These are phyloP conservation scores for Phalaenopsis aphrodite DNA, from an alignment of 106 monocot genomes.

Conservation along the genomic window DNA sequence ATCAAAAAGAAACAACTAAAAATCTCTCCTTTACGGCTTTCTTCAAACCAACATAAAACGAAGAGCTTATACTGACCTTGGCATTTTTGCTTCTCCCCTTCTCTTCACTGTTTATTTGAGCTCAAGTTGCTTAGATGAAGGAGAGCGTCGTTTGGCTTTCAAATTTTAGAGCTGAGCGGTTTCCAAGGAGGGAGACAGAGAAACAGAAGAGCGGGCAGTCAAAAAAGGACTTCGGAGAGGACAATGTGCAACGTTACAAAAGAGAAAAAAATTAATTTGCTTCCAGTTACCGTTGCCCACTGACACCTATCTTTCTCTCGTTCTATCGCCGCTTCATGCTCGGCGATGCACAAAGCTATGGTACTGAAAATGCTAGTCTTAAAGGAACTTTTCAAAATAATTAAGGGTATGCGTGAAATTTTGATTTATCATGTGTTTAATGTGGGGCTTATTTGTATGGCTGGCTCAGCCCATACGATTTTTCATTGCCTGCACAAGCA, in stretches of 20 bases:
- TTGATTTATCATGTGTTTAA: too few relatives aligned
- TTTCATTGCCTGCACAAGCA: too few relatives aligned
- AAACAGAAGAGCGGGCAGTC: not conserved
- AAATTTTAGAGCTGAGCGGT: not conserved
- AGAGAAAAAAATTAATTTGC: not conserved
- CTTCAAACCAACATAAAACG: not conserved
- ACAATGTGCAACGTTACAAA: not conserved
- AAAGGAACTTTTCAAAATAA: too few relatives aligned
- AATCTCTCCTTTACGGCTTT: not conserved
- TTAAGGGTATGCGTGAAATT: too few relatives aligned
- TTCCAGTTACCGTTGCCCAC: not conserved
- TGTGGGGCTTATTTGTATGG: too few relatives aligned
- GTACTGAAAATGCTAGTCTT: too few relatives aligned
- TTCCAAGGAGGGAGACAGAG: not conserved
- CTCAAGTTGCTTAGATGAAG: not conserved
- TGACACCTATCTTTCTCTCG: not conserved
- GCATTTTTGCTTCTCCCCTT: conserved; percentile 3
- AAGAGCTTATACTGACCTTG: conserved; percentile 10
- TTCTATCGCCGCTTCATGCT: not conserved
- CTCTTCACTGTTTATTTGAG: not conserved
- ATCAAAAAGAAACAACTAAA: not conserved
- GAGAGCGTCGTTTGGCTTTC: not conserved
- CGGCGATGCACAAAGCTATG: too few relatives aligned
- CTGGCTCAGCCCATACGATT: too few relatives aligned
- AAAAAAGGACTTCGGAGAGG: not conserved